Conservation (phyloP, 306 rosid genomes). For the Canavalia ensiformis region DNA sequence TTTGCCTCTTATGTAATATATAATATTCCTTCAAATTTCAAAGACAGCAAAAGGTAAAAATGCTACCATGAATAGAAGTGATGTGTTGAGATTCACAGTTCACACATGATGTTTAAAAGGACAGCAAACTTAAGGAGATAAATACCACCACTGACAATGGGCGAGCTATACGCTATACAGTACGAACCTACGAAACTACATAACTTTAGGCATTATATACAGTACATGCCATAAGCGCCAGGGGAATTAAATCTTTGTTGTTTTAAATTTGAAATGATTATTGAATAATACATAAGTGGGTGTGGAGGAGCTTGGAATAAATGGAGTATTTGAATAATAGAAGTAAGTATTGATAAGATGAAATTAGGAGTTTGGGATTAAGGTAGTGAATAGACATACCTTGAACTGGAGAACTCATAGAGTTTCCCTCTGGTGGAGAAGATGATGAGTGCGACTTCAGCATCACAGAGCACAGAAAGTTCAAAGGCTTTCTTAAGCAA, state of each 20-base stretch:
- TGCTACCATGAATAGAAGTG: neutral
- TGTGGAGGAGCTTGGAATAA: no score
- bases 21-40: neutral
- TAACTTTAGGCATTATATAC: no score
- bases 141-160: slow-evolving; percentile 11
- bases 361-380: neutral
- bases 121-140: neutral
- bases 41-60: neutral
- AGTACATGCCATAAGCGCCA: neutral
- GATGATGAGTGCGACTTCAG: slow-evolving; percentile 88
- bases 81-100: no score
- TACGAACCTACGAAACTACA: neutral
- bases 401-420: slow-evolving; percentile 84
- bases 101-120: no score
- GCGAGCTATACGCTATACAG: neutral
- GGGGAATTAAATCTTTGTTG: neutral
- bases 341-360: no score
- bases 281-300: neutral
- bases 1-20: neutral
- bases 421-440: slow-evolving; percentile 93
- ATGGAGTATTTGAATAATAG: no score
- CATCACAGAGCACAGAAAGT: slow-evolving; percentile 95
- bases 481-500: slow-evolving; percentile 90
- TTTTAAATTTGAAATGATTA: neutral
- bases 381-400: slow-evolving; percentile 54